Base-by-base conservation (phyloP, 441 rosid species). In the Pelargonium cotyledonis region DNA sequence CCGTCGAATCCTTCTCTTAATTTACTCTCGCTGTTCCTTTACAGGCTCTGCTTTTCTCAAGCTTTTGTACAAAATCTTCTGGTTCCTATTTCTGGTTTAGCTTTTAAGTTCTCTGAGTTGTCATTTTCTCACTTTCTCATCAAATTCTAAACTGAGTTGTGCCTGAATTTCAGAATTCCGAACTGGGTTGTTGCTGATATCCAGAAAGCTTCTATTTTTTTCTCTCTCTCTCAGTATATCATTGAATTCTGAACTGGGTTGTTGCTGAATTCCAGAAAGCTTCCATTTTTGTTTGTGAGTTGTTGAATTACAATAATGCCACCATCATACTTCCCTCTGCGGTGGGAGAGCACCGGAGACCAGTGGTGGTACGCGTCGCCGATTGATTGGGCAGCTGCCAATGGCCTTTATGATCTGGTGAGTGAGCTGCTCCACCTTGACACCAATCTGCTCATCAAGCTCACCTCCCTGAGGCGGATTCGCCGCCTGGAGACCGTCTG, bases 311-410 rank as follows among this genome's bases (percentile, higher is more conserved):
- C 31, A 60, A 71, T 8, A 65, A 88, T 87, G 90, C 90, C 92
- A 67, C 92, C 92, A 47, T 80, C 83, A 4, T 80, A 84, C 80
- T 95, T 95, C 77, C 95, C 99, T 63, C 97, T 95, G 23, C 86
- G 96, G n/a, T 95, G 99, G 99, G 97, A 95, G 70, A 91, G 97
- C 80, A 95, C 96, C 4, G 96, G 97, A 19, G 97, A 95, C 70
- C 97, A 90, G 66, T 95, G 99, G 99, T 95, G 99, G 99, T 91
- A 85, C 67, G 99, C 95, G n/a, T 87, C 96, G 5, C 99, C 99
- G 0, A 91, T 95, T 14, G 99, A 94, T 70, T 89, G 89, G 71
- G 99, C 96, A n/a, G 96, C 96, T 0, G 99, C 99, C 0, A 90
- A 95, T 62, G 99, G 99, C 38, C 85, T 86, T 47, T 88, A 89